phyloP scores from a whole-genome alignment of 2,329 filamentous ascomycete species.

The Ophiostoma perfectum region DNA sequence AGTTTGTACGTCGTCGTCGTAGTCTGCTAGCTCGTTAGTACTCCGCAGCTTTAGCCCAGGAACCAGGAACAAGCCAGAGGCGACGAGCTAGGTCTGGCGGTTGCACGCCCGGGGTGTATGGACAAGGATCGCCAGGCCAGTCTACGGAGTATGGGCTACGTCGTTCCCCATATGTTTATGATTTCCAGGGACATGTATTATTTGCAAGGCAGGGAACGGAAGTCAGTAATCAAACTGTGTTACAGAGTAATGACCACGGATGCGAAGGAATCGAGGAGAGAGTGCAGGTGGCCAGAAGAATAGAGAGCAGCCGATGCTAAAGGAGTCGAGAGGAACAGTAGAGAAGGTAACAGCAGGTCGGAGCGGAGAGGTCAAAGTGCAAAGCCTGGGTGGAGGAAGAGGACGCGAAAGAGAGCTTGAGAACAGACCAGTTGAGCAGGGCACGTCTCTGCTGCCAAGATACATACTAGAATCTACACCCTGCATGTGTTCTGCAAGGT shows the following conservation, averaged over 20 bases:
- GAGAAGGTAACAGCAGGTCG: background rate
- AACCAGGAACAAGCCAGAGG: conserved; percentile 2
- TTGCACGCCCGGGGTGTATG: conserved; percentile 7
- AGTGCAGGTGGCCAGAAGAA: no score
- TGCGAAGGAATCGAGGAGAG: background rate
- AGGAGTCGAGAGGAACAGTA: background rate
- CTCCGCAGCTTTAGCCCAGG: background rate
- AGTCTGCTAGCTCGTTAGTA: no score
- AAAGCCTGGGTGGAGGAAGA: background rate
- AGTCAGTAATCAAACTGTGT: conserved; percentile 1
- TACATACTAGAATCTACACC: background rate
- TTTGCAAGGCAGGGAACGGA: background rate
- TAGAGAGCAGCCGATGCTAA: background rate
- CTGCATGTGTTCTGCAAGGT: no score
- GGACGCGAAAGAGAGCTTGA: background rate
- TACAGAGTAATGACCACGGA: conserved; percentile 8
- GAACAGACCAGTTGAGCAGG: background rate
- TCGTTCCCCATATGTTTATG: no score
- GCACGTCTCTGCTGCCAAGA: background rate
- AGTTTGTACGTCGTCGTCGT: no score
- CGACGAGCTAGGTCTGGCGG: background rate
- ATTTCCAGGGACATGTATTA: background rate
- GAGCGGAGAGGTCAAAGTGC: background rate
- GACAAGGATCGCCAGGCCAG: background rate
- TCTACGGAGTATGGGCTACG: no score